phyloP scores from a whole-genome alignment of 2,329 filamentous ascomycete species.

The Penicillium sp. region DNA sequence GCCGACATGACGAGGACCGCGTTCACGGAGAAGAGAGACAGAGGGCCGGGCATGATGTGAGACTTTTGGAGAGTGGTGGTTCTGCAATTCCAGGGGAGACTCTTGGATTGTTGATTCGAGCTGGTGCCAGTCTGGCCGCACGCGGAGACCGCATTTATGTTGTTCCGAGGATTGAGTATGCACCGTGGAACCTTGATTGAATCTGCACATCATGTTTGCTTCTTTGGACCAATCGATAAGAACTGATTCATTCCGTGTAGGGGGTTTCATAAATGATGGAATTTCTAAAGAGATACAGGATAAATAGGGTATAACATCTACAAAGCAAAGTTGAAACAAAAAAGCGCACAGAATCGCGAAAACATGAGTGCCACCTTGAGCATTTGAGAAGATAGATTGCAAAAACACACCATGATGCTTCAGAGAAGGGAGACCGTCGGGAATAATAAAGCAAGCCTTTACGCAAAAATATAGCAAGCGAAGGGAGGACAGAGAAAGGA shows the following conservation, averaged over 20 bases:
- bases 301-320: conserved; percentile 13
- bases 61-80: conserved; percentile 17
- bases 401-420: not conserved
- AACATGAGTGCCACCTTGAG: not conserved
- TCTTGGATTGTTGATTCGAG: conserved; percentile 24
- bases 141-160: conserved; percentile 27
- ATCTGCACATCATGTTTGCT: not conserved
- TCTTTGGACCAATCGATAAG: not conserved
- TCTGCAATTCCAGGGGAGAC: conserved; percentile 13
- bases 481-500: not conserved
- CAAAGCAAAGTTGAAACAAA: conserved; percentile 2
- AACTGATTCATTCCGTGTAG: not conserved
- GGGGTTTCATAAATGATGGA: not conserved
- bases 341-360: not conserved
- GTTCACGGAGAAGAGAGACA: conserved; percentile 75
- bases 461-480: not conserved
- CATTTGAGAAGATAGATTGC: not conserved
- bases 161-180: conserved; percentile 16
- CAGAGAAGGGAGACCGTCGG: not conserved
- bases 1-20: conserved; percentile 77
- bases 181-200: no score
- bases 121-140: conserved; percentile 29
- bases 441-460: conserved; percentile 4
- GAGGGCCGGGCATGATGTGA: conserved; percentile 67
- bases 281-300: not conserved